A percentile compares a stretch with the other conserved stretches of the same genome.
Evolutionary conservation across 176 grass and related monocot species (phyloP).

Genomic region (Bolboschoenus planiculmis): DNA sequence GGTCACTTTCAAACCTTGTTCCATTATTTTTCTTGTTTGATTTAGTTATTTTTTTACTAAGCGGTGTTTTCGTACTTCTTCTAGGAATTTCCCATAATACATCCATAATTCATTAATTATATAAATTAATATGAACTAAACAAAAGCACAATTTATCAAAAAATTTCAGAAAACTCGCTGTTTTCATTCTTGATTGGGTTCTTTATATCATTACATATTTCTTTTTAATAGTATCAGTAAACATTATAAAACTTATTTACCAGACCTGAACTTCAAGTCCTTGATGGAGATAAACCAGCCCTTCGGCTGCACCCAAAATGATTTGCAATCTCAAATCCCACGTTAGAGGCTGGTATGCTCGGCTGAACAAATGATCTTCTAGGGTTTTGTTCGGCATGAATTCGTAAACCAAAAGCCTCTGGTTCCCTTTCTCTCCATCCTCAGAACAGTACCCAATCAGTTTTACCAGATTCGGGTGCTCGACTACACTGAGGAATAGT

Average conservation of each 20-base stretch:
- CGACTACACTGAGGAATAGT: slow-evolving; percentile 69
- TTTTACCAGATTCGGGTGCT: slow-evolving; percentile 83
- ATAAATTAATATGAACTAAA: background rate
- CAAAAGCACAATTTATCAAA: background rate
- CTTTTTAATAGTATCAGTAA: background rate
- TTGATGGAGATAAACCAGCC: slow-evolving; percentile 58
- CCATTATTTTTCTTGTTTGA: background rate
- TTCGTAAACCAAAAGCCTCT: slow-evolving; percentile 80
- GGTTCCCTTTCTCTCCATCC: slow-evolving; percentile 43
- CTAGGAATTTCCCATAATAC: background rate
- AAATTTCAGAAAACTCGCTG: background rate
- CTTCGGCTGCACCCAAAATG: slow-evolving; percentile 51
- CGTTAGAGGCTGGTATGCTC: slow-evolving; percentile 39
- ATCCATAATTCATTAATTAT: background rate
- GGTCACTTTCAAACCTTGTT: background rate
- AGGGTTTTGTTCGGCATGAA: slow-evolving; percentile 87
- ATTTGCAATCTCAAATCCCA: slow-evolving; percentile 69
- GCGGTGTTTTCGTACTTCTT: background rate
- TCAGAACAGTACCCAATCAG: slow-evolving; percentile 75
- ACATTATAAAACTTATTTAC: background rate
- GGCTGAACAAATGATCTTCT: slow-evolving; percentile 84
- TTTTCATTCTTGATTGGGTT: background rate
- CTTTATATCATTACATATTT: background rate
- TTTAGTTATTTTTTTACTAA: background rate
- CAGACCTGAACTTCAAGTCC: slow-evolving; percentile 69